Evolutionary conservation across 2,329 filamentous ascomycete genomes (phyloP).

Genomic region (Alternaria sp.): DNA sequence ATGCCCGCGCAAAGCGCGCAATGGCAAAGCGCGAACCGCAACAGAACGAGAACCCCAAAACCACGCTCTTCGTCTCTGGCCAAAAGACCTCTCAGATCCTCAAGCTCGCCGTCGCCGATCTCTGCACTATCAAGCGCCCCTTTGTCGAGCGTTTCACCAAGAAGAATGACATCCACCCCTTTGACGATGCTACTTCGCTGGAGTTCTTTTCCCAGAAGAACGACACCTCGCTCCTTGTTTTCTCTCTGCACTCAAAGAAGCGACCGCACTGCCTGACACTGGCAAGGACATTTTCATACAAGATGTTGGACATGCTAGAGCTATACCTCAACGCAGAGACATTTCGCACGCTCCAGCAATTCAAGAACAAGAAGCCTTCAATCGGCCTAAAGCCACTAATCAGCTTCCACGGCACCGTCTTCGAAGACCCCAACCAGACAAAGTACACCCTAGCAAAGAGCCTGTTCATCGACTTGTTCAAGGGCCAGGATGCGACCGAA

Average conservation of each 20-base stretch:
- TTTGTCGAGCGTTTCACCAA: conserved; percentile 91
- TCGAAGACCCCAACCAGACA: conserved; percentile 80
- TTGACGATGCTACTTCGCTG: conserved; percentile 85
- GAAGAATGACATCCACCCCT: conserved; percentile 95
- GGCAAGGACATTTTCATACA: conserved; percentile 81
- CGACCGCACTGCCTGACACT: conserved; percentile 89
- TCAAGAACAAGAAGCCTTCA: conserved; percentile 70
- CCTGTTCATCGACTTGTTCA: conserved; percentile 90
- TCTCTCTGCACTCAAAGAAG: conserved; percentile 90
- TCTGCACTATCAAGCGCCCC: conserved; percentile 84
- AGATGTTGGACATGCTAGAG: conserved; percentile 95
- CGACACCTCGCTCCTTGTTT: conserved; percentile 84
- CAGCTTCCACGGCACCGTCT: conserved; percentile 86
- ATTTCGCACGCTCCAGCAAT: conserved; percentile 74
- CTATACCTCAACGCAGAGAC: conserved; percentile 79
- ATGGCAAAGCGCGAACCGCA: conserved; percentile 94
- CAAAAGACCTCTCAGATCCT: conserved; percentile 83
- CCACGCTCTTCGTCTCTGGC: conserved; percentile 86
- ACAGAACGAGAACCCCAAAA: conserved; percentile 87
- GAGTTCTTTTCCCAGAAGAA: conserved; percentile 98
- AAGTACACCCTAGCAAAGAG: conserved; percentile 87
- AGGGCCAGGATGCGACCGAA: conserved; percentile 78
- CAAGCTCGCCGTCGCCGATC: conserved; percentile 83
- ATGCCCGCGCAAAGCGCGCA: conserved; percentile 91
- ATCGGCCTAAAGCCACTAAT: conserved; percentile 89